phyloP scores from a whole-genome alignment of 2,329 filamentous ascomycete species.

The Periconia macrospinosa region DNA sequence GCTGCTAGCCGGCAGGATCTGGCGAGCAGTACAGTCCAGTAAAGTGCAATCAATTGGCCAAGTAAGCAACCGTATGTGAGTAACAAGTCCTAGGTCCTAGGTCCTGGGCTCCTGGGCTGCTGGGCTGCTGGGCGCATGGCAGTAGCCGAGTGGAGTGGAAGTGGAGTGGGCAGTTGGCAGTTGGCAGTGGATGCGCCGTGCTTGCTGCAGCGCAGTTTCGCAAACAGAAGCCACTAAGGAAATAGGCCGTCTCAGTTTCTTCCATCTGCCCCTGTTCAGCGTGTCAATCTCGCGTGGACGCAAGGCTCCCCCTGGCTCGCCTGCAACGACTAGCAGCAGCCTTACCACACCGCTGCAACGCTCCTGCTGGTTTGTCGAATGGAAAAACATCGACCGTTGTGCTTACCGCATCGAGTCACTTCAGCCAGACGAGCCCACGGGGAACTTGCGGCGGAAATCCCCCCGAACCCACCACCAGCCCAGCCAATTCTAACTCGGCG shows the following conservation, averaged over 20 bases:
- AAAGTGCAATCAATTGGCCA: too few relatives aligned
- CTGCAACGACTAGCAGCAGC: conserved; percentile 25
- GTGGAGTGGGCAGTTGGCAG: too few relatives aligned
- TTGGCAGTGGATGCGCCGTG: too few relatives aligned
- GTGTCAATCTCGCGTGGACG: conserved; percentile 38
- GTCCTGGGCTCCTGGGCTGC: too few relatives aligned
- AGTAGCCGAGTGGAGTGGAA: too few relatives aligned
- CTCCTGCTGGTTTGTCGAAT: conserved; percentile 24
- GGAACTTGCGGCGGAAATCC: conserved; percentile 31
- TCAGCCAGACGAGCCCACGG: conserved; percentile 28
- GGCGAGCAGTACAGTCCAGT: too few relatives aligned
- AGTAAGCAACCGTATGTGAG: too few relatives aligned
- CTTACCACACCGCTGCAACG: conserved; percentile 38
- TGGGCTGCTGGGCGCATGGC: too few relatives aligned
- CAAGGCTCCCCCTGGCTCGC: conserved; percentile 32
- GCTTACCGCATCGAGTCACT: conserved; percentile 31
- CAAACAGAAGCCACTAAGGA: conserved; percentile 42
- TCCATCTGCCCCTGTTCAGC: conserved; percentile 28
- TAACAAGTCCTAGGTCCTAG: too few relatives aligned
- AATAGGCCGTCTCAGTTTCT: conserved; percentile 37
- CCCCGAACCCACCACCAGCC: conserved; percentile 20
- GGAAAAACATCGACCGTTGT: conserved; percentile 30
- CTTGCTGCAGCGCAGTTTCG: too few relatives aligned
- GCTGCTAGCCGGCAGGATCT: too few relatives aligned
- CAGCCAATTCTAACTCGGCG: background rate